Conservation (phyloP, 306 rosid species). For the Hylodesmum podocarpum region DNA sequence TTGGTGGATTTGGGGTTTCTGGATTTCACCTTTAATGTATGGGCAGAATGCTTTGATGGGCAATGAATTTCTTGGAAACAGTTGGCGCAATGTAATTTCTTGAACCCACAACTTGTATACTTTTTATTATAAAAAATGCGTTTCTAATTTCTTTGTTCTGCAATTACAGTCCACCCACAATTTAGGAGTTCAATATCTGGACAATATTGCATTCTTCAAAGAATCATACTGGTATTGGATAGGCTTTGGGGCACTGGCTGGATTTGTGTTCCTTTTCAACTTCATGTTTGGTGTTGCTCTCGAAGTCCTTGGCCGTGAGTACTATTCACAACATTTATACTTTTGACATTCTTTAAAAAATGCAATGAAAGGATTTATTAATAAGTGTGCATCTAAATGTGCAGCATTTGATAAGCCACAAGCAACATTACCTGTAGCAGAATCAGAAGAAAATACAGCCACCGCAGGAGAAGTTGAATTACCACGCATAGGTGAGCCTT, state of each 20-base stretch:
- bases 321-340: background rate
- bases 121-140: background rate
- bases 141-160: constrained; percentile 10
- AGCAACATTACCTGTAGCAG: constrained; percentile 31
- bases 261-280: constrained; percentile 37
- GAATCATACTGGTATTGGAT: constrained; percentile 57
- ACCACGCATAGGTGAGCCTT: constrained; percentile 36
- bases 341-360: background rate
- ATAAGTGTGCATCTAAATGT: constrained; percentile 1
- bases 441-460: constrained; percentile 14
- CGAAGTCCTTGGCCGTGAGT: constrained; percentile 36
- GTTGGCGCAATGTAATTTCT: constrained; percentile 41
- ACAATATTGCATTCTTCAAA: constrained; percentile 35
- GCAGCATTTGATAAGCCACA: constrained; percentile 53
- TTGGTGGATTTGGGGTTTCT: constrained; percentile 64
- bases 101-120: background rate
- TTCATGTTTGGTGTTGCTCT: constrained; percentile 24
- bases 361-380: background rate
- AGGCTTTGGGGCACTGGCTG: constrained; percentile 37
- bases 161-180: background rate
- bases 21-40: constrained; percentile 59
- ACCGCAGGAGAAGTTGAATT: constrained; percentile 30
- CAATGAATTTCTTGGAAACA: constrained; percentile 51
- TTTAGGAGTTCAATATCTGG: constrained; percentile 6
- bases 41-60: constrained; percentile 47